Evolutionary conservation across 768 basidiomycete species (phyloP).

Genomic region (Astraeus odoratus): DNA sequence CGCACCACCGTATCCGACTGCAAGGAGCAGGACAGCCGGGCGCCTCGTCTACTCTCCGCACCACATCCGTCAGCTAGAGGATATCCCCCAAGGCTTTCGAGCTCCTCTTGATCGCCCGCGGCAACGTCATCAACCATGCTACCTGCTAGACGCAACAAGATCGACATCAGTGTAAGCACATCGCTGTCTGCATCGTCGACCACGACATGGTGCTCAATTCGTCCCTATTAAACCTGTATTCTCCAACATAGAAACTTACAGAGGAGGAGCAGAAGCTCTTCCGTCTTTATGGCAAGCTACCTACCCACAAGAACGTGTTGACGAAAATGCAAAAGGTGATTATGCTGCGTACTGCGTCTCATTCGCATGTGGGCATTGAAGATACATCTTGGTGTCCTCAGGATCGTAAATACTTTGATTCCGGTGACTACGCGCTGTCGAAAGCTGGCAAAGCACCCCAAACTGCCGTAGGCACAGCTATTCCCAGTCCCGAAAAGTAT

Average conservation of each 20-base stretch:
- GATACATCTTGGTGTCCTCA: slow-evolving; percentile 33
- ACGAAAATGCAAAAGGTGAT: slow-evolving; percentile 91
- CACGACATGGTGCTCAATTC: neutral
- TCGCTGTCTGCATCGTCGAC: slow-evolving; percentile 8
- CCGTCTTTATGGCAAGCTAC: slow-evolving; percentile 90
- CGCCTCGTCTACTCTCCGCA: too few species aligned
- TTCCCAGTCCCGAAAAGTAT: slow-evolving; percentile 96
- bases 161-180: slow-evolving; percentile 81
- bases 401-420: slow-evolving; percentile 99
- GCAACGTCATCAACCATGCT: slow-evolving; percentile 43
- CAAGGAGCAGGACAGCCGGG: neutral
- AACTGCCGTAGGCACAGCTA: slow-evolving; percentile 87
- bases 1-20: too few species aligned
- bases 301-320: slow-evolving; percentile 87
- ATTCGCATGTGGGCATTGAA: too few species aligned
- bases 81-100: neutral
- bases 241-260: slow-evolving; percentile 54
- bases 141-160: slow-evolving; percentile 79
- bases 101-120: neutral
- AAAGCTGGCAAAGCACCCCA: slow-evolving; percentile 92
- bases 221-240: slow-evolving; percentile 15
- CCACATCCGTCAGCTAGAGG: too few species aligned
- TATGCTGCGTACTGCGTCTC: neutral
- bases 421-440: slow-evolving; percentile 95
- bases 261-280: slow-evolving; percentile 94